phyloP scores from a whole-genome alignment of 768 basidiomycete species.

The Cystobasidium tubakii region DNA sequence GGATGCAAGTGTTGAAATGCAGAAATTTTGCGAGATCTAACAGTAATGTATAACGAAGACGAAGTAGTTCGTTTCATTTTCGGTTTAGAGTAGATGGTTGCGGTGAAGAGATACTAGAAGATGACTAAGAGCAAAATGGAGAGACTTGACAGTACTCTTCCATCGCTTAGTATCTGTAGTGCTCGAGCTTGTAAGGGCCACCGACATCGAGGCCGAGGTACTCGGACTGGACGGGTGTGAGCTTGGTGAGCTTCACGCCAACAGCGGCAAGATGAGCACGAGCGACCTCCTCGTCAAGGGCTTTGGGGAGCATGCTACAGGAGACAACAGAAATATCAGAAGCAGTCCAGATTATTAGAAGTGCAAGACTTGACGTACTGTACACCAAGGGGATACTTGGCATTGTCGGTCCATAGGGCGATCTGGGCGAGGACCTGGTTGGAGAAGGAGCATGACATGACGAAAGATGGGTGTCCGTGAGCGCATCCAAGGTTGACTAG shows the following conservation, averaged over 20 bases:
- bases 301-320: conserved; percentile 79
- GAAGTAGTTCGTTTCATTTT: neutral
- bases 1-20: conserved; percentile 35
- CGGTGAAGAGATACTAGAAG: too few species aligned
- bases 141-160: neutral
- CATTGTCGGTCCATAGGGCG: conserved; percentile 80
- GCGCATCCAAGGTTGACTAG: conserved; percentile 99
- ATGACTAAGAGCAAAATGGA: too few species aligned
- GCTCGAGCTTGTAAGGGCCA: conserved; percentile 55
- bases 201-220: conserved; percentile 85
- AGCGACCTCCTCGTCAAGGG: conserved; percentile 97
- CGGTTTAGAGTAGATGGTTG: too few species aligned
- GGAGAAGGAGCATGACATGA: conserved; percentile 99
- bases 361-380: conserved; percentile 53
- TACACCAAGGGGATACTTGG: conserved; percentile 89
- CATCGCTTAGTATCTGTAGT: conserved; percentile 36
- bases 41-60: neutral
- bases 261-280: conserved; percentile 86
- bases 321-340: neutral
- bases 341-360: neutral
- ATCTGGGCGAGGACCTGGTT: conserved; percentile 94
- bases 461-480: conserved; percentile 97
- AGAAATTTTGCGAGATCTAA: neutral
- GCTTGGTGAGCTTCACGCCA: conserved; percentile 71
- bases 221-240: conserved; percentile 62